phyloP scores from a whole-genome alignment of 2,329 filamentous ascomycete genomes.

The Cladophialophora carrionii region DNA sequence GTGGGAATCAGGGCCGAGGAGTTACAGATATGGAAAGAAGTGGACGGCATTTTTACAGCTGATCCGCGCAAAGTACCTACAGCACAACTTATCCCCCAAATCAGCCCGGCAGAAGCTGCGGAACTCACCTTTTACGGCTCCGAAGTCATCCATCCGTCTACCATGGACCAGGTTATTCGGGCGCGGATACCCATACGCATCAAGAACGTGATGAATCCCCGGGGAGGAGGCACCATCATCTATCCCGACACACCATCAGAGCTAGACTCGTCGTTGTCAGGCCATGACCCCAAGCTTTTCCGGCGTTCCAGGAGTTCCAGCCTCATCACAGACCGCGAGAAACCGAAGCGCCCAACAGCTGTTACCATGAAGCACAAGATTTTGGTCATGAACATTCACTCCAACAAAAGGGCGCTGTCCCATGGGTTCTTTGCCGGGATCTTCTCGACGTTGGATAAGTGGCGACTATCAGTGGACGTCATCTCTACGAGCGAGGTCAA shows the following conservation, averaged over 20 bases:
- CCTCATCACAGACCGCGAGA: conserved; percentile 54
- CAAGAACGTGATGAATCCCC: conserved; percentile 71
- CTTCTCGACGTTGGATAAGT: conserved; percentile 85
- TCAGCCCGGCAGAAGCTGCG: conserved; percentile 92
- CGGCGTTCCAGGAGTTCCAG: conserved; percentile 51
- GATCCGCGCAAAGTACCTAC: conserved; percentile 91
- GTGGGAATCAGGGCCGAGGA: conserved; percentile 86
- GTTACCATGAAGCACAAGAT: conserved; percentile 98
- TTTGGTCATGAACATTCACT: conserved; percentile 95
- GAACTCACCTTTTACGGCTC: conserved; percentile 94
- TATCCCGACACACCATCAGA: conserved; percentile 71
- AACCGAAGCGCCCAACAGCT: conserved; percentile 76
- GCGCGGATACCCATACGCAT: conserved; percentile 69
- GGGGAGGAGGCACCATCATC: conserved; percentile 64
- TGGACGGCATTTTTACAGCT: conserved; percentile 88
- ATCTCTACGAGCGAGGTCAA: conserved; percentile 97
- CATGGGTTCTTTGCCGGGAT: conserved; percentile 95
- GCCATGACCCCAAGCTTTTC: conserved; percentile 52
- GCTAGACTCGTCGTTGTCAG: conserved; percentile 49
- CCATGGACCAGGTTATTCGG: conserved; percentile 87
- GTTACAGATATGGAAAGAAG: conserved; percentile 98
- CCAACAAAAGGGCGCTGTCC: conserved; percentile 92
- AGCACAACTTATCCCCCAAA: conserved; percentile 81
- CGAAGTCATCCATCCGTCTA: conserved; percentile 97
- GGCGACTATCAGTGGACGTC: conserved; percentile 87